phyloP scores from a whole-genome alignment of 2,329 filamentous ascomycete species.

The Hymenoscyphus occultus region DNA sequence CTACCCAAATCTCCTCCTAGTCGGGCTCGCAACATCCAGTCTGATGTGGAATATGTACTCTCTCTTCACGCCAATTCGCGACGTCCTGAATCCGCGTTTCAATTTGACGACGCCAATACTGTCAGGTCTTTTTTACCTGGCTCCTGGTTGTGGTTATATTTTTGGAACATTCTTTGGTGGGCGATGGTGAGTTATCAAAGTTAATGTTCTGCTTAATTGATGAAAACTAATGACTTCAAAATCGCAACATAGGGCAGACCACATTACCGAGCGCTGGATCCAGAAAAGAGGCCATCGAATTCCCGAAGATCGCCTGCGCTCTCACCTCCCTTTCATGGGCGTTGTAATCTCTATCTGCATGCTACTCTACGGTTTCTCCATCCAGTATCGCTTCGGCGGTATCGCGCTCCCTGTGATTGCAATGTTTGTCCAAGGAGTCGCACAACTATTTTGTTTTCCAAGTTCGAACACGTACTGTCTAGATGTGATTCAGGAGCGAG shows the following conservation, averaged over 20 bases:
- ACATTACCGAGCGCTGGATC: conserved; percentile 63
- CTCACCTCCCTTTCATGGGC: conserved; percentile 55
- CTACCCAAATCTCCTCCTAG: too few species aligned
- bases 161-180: conserved; percentile 68
- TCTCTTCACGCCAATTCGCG: too few species aligned
- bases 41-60: too few species aligned
- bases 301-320: conserved; percentile 65
- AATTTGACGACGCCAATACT: too few species aligned
- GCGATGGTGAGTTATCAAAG: conserved; percentile 43
- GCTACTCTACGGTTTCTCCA: conserved; percentile 64
- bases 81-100: too few species aligned
- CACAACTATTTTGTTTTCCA: conserved; percentile 73
- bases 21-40: too few species aligned
- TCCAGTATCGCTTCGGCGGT: conserved; percentile 49
- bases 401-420: conserved; percentile 63
- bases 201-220: too few species aligned
- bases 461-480: conserved; percentile 72
- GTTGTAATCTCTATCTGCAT: conserved; percentile 59
- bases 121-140: conserved; percentile 63
- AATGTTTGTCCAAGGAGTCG: conserved; percentile 72
- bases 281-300: conserved; percentile 57
- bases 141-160: conserved; percentile 68
- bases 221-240: too few species aligned
- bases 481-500: conserved; percentile 64
- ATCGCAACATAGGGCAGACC: conserved; percentile 48